Percentiles rank a stretch among this genome's conserved stretches.
phyloP scores from a whole-genome alignment of 192 early-diverging fungal species.

The Coemansia nantahalensis region DNA sequence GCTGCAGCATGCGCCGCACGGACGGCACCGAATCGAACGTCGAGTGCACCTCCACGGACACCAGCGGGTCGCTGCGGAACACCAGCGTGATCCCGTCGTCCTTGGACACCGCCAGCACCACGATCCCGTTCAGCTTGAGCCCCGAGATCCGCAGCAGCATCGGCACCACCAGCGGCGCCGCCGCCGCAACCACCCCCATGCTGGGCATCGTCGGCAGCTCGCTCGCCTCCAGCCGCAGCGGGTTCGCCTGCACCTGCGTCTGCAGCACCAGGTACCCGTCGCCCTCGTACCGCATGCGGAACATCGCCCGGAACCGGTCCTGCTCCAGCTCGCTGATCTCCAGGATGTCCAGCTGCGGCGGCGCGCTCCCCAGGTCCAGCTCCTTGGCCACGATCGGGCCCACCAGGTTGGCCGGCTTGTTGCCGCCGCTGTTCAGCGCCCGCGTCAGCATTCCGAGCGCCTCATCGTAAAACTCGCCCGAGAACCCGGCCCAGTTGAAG shows the following conservation, averaged over 20 bases:
- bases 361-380: slow-evolving; percentile 91
- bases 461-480: slow-evolving; percentile 79
- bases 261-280: slow-evolving; percentile 90
- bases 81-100: slow-evolving; percentile 92
- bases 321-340: slow-evolving; percentile 96
- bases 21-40: slow-evolving; percentile 94
- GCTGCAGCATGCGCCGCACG: slow-evolving; percentile 84
- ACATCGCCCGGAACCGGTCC: slow-evolving; percentile 93
- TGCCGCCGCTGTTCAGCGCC: slow-evolving; percentile 88
- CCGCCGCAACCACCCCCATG: slow-evolving; percentile 78
- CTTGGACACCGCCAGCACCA: slow-evolving; percentile 92
- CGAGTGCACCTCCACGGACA: slow-evolving; percentile 90
- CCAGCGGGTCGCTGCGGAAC: slow-evolving; percentile 97
- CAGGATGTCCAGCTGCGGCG: slow-evolving; percentile 96
- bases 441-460: slow-evolving; percentile 82
- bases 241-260: slow-evolving; percentile 83
- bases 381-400: slow-evolving; percentile 90
- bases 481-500: slow-evolving; percentile 95
- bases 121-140: slow-evolving; percentile 84
- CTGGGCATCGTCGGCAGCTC: slow-evolving; percentile 64
- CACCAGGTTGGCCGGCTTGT: slow-evolving; percentile 90
- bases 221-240: slow-evolving; percentile 48
- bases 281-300: slow-evolving; percentile 90
- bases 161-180: slow-evolving; percentile 91
- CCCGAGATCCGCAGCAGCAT: slow-evolving; percentile 92